Evolutionary conservation across 768 basidiomycete genomes (phyloP), one percentile per base, ranked within the genome.

Genomic region (Suillus variegatus): DNA sequence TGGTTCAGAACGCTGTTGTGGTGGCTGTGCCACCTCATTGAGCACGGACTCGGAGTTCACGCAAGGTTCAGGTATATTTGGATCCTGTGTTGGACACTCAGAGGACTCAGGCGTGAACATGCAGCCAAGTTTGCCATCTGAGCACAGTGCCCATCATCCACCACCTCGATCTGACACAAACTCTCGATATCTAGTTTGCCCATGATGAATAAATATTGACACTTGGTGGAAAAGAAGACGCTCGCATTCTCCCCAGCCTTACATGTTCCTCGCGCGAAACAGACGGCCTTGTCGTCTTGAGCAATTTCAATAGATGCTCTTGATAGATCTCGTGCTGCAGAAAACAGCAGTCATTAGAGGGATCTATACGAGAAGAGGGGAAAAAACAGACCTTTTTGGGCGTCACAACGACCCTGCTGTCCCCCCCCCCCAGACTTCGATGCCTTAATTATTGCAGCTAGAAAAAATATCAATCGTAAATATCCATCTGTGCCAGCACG

Each of bases 191-290:
- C 95, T 97, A 72, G 6, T 63, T 64, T 55, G 9, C 46, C 55
- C 60, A 46, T 25, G 7, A 28, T 52, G 16, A 51, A 65, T 67
- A 65, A 67, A 64, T 63, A 43, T 66, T 47, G 57, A 52, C 54
- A 54, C 10, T 41, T 43, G 63, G 52, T 64, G 68, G 61, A 60
- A 44, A 32, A 56, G 61, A 60, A n/a, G 66, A n/a, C 46, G 60
- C 92, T 77, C 72, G 96, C 97, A 99, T 95, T 67, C 81, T 80
- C 46, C 84, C 81, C 49, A 99, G 80, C n/a, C 95, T 84, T 12
- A 70, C 72, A 20, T 88, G 80, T 75, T 99, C 97, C 49, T 90
- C 86, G 0, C 74, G 70, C 0, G 96, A 88, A 7, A 99, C 92
- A 2, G 97, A 99, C 9, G 54, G 54, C 20, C 32, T 20, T 35